Conservation (phyloP, 2,329 filamentous ascomycete species). For the Acephala macrosclerotiorum region DNA sequence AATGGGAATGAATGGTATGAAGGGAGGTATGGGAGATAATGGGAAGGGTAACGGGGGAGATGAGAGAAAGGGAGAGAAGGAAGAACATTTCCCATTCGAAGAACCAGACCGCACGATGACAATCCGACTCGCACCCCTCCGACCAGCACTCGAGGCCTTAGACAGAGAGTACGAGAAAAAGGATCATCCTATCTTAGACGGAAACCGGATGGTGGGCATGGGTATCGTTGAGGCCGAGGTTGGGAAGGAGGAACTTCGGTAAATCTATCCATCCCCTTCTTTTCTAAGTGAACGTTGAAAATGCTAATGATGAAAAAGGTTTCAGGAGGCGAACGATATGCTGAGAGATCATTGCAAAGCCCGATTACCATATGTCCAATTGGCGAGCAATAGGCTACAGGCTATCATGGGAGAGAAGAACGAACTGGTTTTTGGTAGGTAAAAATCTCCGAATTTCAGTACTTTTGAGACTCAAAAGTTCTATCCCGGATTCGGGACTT, state of each 20-base stretch:
- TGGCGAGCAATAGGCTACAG: constrained; percentile 32
- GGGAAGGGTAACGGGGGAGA: too few species aligned
- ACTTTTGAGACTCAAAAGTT: background rate
- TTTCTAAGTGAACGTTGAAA: too few species aligned
- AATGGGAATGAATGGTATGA: too few species aligned
- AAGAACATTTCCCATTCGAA: background rate
- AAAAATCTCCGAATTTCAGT: background rate
- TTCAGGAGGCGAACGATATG: constrained; percentile 13
- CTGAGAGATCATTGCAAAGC: constrained; percentile 25
- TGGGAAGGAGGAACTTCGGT: background rate
- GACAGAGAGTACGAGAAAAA: background rate
- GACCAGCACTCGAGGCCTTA: background rate
- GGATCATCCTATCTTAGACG: constrained; percentile 6
- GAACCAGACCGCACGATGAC: background rate
- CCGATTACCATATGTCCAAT: constrained; percentile 28
- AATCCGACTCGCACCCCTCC: background rate
- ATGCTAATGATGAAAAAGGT: constrained; percentile 3
- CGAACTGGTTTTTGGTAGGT: constrained; percentile 29
- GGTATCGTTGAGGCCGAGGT: background rate
- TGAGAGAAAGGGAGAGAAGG: too few species aligned
- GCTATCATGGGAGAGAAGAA: constrained; percentile 35
- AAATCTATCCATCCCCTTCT: background rate
- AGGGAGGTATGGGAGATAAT: too few species aligned
- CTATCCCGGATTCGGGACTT: background rate
- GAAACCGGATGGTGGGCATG: background rate